Evolutionary conservation across 1,284 basidiomycete species (phyloP).

Genomic region (Sporisorium scitamineum): DNA sequence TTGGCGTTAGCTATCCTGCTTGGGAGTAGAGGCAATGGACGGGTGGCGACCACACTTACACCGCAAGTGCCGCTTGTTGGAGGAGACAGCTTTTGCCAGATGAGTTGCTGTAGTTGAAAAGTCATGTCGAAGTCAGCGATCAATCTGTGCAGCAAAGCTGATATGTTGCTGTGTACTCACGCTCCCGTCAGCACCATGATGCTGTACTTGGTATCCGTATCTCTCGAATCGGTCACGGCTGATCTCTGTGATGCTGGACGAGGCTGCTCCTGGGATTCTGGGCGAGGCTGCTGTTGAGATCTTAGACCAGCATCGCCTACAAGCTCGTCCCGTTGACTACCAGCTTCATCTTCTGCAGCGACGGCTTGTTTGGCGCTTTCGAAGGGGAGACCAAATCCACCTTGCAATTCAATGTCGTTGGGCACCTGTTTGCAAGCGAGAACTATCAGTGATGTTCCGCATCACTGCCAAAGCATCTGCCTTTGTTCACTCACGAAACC

Average conservation of each 20-base stretch:
- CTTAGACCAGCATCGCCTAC: background rate
- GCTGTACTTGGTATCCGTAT: conserved; percentile 10
- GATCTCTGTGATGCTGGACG: background rate
- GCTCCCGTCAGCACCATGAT: conserved; percentile 51
- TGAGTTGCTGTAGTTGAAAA: conserved; percentile 25
- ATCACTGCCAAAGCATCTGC: no score
- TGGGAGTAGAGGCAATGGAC: background rate
- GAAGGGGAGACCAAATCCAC: conserved; percentile 18
- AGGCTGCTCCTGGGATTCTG: background rate
- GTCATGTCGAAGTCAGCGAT: background rate
- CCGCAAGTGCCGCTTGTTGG: conserved; percentile 42
- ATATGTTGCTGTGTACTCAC: conserved; percentile 13
- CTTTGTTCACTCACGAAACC: conserved; percentile 28
- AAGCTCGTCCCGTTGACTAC: background rate
- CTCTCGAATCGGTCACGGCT: background rate
- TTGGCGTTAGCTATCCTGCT: background rate
- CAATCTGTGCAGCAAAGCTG: background rate
- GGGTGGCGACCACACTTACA: conserved; percentile 12
- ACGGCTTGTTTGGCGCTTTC: background rate
- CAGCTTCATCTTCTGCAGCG: background rate
- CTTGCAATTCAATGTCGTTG: conserved; percentile 42
- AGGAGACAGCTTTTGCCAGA: conserved; percentile 53
- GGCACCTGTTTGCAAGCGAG: conserved; percentile 30
- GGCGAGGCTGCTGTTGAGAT: background rate
- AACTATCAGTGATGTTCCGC: background rate